These are phyloP conservation scores for Psilocybe cyanescens DNA, from an alignment of 768 basidiomycete genomes.

Conservation along the genomic window DNA sequence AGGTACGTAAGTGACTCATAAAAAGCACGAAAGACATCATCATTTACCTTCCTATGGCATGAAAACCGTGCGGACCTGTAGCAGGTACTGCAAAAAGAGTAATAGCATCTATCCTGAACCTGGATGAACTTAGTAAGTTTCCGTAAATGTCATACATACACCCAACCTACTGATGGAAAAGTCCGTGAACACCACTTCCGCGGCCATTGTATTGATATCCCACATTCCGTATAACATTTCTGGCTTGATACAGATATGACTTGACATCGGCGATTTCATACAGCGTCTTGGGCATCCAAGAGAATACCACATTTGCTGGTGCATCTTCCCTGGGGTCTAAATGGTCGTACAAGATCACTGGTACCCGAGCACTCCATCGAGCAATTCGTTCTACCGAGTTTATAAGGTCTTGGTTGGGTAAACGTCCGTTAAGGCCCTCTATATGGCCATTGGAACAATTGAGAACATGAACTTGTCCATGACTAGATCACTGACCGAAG, in stretches of 20 bases:
- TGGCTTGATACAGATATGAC: constrained; percentile 60
- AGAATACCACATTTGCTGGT: constrained; percentile 18
- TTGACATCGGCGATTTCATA: constrained; percentile 46
- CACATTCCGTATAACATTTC: constrained; percentile 72
- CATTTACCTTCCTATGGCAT: constrained; percentile 84
- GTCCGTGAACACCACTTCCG: constrained; percentile 87
- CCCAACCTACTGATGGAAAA: constrained; percentile 75
- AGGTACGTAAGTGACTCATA: not conserved
- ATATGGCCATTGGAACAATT: constrained; percentile 7
- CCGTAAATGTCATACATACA: not conserved
- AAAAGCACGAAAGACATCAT: not conserved
- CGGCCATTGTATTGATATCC: constrained; percentile 77
- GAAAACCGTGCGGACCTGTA: constrained; percentile 92
- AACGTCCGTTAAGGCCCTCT: constrained; percentile 95
- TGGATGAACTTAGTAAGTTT: constrained; percentile 31
- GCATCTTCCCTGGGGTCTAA: constrained; percentile 51
- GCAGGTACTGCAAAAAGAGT: constrained; percentile 91
- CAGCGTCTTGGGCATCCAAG: constrained; percentile 51
- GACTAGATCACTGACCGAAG: constrained; percentile 62
- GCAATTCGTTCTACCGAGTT: constrained; percentile 82
- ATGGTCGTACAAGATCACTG: constrained; percentile 83
- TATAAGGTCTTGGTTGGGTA: constrained; percentile 95
- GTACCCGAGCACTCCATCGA: constrained; percentile 72
- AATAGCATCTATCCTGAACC: constrained; percentile 93
- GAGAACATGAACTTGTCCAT: not conserved